These are phyloP conservation scores for Aspergillus glaucus DNA, from an alignment of 2,329 filamentous ascomycete species.

Conservation along the genomic window DNA sequence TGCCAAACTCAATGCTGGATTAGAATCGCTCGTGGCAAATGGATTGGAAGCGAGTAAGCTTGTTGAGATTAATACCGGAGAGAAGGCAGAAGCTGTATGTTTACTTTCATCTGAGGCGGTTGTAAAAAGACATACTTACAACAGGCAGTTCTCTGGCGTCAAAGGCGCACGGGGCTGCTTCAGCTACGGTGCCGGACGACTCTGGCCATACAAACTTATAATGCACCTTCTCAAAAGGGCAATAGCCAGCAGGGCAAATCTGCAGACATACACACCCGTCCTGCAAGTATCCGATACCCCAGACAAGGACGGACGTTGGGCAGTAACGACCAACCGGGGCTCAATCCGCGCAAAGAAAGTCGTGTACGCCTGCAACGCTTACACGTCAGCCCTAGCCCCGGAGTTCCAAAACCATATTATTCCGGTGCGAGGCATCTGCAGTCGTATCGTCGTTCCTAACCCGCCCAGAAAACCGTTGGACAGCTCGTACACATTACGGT, in stretches of 20 bases:
- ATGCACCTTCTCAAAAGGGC: slow-evolving; percentile 62
- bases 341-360: slow-evolving; percentile 56
- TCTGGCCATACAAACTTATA: slow-evolving; percentile 72
- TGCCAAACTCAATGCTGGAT: slow-evolving; percentile 23
- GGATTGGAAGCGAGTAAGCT: slow-evolving; percentile 22
- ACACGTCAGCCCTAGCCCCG: slow-evolving; percentile 70
- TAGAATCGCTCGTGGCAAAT: slow-evolving; percentile 20
- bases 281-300: slow-evolving; percentile 18
- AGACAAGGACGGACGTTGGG: slow-evolving; percentile 43
- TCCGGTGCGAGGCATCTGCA: slow-evolving; percentile 59
- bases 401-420: slow-evolving; percentile 64
- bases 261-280: slow-evolving; percentile 50
- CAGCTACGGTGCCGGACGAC: slow-evolving; percentile 24
- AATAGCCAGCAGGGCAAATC: slow-evolving; percentile 40
- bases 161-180: slow-evolving; percentile 32
- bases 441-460: slow-evolving; percentile 24
- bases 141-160: slow-evolving; percentile 27
- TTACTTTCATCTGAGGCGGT: not conserved
- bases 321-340: slow-evolving; percentile 63
- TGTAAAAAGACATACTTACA: not conserved
- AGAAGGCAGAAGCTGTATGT: slow-evolving; percentile 20
- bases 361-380: slow-evolving; percentile 75
- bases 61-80: slow-evolving; percentile 16
- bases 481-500: slow-evolving; percentile 57
- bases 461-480: slow-evolving; percentile 19